Evolutionary conservation across 2,329 filamentous ascomycete genomes (phyloP).

Genomic region (Teratosphaeria viscida): DNA sequence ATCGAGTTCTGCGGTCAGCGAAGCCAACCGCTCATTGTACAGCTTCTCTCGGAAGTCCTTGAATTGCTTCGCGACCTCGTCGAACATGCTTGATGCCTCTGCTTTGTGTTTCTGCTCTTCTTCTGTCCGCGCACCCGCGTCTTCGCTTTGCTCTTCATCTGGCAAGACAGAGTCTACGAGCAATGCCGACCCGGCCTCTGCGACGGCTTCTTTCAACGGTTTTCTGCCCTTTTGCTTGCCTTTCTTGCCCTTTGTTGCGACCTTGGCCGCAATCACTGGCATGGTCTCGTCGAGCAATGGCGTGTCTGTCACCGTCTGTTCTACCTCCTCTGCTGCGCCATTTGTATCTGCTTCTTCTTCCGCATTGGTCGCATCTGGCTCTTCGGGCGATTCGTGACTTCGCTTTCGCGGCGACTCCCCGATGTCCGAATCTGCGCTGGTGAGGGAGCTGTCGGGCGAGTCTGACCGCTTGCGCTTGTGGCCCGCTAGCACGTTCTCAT

Average conservation of each 20-base stretch:
- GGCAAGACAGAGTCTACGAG: constrained; percentile 8
- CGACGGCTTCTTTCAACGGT: constrained; percentile 21
- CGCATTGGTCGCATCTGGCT: constrained; percentile 14
- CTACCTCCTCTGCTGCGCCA: constrained; percentile 29
- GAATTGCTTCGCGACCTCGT: constrained; percentile 79
- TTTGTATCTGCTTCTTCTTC: constrained; percentile 21
- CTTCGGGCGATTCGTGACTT: constrained; percentile 13
- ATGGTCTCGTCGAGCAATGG: constrained; percentile 16
- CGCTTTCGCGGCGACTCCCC: constrained; percentile 26
- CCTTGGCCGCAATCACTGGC: constrained; percentile 17
- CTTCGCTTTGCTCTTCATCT: constrained; percentile 17
- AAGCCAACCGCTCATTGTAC: constrained; percentile 77
- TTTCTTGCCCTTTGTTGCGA: constrained; percentile 32
- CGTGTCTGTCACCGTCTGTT: constrained; percentile 31
- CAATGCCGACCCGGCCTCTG: constrained; percentile 9
- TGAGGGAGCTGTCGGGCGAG: constrained; percentile 29
- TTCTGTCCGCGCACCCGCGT: constrained; percentile 35
- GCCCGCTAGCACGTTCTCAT: constrained; percentile 8
- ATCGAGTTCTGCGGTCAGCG: constrained; percentile 59
- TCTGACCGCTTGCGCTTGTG: constrained; percentile 38
- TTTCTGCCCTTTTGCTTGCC: constrained; percentile 37
- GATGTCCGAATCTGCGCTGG: constrained; percentile 25
- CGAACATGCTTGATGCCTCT: constrained; percentile 34
- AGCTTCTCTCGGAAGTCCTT: constrained; percentile 74
- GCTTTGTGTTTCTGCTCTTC: constrained; percentile 39